Evolutionary conservation across 257 asterid species (phyloP), one percentile per base, ranked within the genome.

Genomic region (Cynanchum wilfordii): DNA sequence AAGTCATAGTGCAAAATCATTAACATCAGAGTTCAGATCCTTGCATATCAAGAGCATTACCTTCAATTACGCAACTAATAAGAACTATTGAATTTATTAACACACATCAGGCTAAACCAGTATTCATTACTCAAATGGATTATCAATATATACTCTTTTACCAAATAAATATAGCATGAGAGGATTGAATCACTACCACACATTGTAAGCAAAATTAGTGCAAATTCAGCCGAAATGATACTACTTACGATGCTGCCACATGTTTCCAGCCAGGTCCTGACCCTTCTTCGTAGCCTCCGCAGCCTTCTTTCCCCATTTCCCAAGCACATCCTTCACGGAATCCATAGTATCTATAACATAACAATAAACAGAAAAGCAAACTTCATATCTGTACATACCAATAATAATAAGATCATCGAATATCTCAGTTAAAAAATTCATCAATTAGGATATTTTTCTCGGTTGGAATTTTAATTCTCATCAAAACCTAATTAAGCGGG

Each of bases 191-290:
- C 45, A 30, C 68, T 17, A 13, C 9, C 15, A 62, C 13, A 16
- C 24, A 62, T 36, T 7, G 5, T 19, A 33, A 16, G 42, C 17
- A n/a, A 63, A 7, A 17, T 33, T 36, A 7, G 5, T 15, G 68
- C 8, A 62, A 75, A 44, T 55, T 67, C 62, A 66, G 45, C 42
- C 6, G 69, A 72, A 57, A 30, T 27, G 22, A 74, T 49, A 79
- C 99, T 86, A 79, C 99, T 86, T 80, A 95, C 99, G 79, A 80
- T 95, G 99, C 86, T 95, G 98, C 98, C 98, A 93, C 72, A 93
- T 91, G 77, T 93, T 93, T 49, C 95, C 98, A 10, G 98, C 98
- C 60, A 93, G 72, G 79, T 90, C 97, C 86, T 91, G 97, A 54
- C 97, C 96, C 86, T 89, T 91, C 80, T 79, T 89, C 0, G 96